Conservation (phyloP, 202 grass and related monocot genomes). For the Sporobolus alterniflorus region DNA sequence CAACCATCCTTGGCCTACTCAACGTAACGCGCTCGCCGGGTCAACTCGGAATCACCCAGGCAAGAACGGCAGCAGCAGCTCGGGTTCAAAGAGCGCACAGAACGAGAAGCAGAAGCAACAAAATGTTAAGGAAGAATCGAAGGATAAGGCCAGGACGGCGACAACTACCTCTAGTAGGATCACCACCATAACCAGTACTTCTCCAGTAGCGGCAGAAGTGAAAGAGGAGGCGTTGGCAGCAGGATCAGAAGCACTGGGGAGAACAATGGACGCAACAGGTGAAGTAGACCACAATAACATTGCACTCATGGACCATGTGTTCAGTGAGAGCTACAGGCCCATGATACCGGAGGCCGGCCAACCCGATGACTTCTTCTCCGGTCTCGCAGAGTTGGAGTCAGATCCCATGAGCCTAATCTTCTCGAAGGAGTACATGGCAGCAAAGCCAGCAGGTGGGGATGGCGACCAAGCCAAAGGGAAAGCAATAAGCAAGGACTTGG, state of each 20-base stretch:
- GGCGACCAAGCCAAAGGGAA: constrained; percentile 42
- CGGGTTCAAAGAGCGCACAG: constrained; percentile 56
- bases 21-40: constrained; percentile 92
- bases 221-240: constrained; percentile 63
- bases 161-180: constrained; percentile 31
- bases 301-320: constrained; percentile 64
- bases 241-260: constrained; percentile 44
- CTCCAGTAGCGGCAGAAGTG: constrained; percentile 21
- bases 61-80: constrained; percentile 52
- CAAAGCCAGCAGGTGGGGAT: constrained; percentile 27
- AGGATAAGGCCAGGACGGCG: constrained; percentile 22
- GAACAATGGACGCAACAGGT: constrained; percentile 36
- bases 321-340: constrained; percentile 62
- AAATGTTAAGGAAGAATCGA: constrained; percentile 63
- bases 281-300: constrained; percentile 37
- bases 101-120: constrained; percentile 42
- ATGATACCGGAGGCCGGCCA: constrained; percentile 77
- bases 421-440: constrained; percentile 88
- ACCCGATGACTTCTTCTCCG: constrained; percentile 83
- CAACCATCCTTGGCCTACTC: constrained; percentile 98
- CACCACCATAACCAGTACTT: background rate
- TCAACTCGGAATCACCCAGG: constrained; percentile 67
- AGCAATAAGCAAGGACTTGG: constrained; percentile 50
- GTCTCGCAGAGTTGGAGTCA: constrained; percentile 82
- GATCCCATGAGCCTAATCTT: constrained; percentile 93